Evolutionary conservation across 2,329 filamentous ascomycete species (phyloP).

Genomic region (Juglanconis sp.): DNA sequence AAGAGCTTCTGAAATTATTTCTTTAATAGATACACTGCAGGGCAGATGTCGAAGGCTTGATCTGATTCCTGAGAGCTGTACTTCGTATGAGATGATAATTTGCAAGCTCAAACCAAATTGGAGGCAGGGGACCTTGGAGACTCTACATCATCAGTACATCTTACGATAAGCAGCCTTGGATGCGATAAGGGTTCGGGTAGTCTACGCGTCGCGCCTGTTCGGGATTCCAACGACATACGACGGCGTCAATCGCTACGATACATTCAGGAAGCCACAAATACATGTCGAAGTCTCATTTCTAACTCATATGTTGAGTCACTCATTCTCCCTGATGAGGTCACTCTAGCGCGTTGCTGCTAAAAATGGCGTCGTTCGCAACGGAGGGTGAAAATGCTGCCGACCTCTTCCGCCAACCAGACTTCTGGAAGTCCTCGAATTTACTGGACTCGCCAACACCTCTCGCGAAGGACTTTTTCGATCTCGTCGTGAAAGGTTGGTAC

Average conservation of each 20-base stretch:
- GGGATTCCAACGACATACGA: background rate
- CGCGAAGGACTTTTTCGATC: conserved; percentile 40
- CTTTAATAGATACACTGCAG: background rate
- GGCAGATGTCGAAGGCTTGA: background rate
- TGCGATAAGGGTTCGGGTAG: conserved; percentile 1
- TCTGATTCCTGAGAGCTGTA: background rate
- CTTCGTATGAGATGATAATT: background rate
- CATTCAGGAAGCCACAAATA: too few relatives aligned
- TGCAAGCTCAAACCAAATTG: background rate
- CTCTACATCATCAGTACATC: background rate
- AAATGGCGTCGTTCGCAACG: conserved; percentile 28
- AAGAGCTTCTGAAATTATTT: background rate
- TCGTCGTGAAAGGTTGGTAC: conserved; percentile 32
- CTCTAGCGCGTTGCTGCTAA: background rate
- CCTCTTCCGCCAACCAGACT: conserved; percentile 62
- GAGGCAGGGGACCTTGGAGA: background rate
- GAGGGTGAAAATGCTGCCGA: conserved; percentile 44
- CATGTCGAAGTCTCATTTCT: too few relatives aligned
- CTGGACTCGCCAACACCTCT: conserved; percentile 30
- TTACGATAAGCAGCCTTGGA: background rate
- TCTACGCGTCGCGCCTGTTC: background rate
- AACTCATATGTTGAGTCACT: too few relatives aligned
- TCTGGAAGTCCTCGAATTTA: conserved; percentile 55
- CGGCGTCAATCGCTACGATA: background rate
- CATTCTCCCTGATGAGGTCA: too few relatives aligned